Percentiles rank a stretch among this genome's conserved stretches.
phyloP scores from a whole-genome alignment of 345 rosid genomes.

The Lenwebbia sp. region DNA sequence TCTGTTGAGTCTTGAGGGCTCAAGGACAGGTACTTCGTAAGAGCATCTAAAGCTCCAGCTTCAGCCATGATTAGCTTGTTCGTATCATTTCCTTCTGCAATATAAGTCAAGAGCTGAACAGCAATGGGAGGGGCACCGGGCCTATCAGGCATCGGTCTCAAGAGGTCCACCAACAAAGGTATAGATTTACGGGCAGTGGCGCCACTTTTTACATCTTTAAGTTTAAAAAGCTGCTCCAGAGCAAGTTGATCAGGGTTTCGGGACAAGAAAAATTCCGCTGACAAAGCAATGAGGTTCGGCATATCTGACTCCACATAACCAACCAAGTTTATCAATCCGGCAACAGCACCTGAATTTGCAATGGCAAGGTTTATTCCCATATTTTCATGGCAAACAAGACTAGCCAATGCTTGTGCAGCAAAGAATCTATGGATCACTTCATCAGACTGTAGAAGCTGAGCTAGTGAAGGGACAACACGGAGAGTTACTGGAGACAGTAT shows the following conservation, averaged over 20 bases:
- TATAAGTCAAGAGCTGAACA: conserved; percentile 47
- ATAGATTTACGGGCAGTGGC: conserved; percentile 67
- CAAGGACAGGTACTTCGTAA: conserved; percentile 65
- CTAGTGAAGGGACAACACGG: conserved; percentile 58
- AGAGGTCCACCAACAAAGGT: conserved; percentile 79
- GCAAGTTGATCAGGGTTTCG: conserved; percentile 54
- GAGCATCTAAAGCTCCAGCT: conserved; percentile 88
- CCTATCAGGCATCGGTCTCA: conserved; percentile 84
- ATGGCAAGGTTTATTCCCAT: conserved; percentile 56
- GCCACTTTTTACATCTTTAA: conserved; percentile 72
- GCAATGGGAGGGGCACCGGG: conserved; percentile 81
- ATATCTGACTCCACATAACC: conserved; percentile 59
- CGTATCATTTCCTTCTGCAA: conserved; percentile 65
- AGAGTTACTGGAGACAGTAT: conserved; percentile 51
- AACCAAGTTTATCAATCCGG: conserved; percentile 61
- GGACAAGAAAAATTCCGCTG: conserved; percentile 55
- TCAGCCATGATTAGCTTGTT: conserved; percentile 77
- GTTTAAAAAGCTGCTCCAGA: conserved; percentile 59
- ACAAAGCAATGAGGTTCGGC: conserved; percentile 37
- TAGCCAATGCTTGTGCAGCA: conserved; percentile 84
- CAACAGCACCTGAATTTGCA: conserved; percentile 79
- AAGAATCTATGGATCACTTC: conserved; percentile 65
- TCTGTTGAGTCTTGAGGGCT: conserved; percentile 84
- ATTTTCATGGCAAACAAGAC: conserved; percentile 56
- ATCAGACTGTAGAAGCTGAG: conserved; percentile 66